A percentile compares a stretch with the other conserved stretches of the same genome.
Conservation (phyloP, 2,329 filamentous ascomycete genomes). For the Triangularia setosa region DNA sequence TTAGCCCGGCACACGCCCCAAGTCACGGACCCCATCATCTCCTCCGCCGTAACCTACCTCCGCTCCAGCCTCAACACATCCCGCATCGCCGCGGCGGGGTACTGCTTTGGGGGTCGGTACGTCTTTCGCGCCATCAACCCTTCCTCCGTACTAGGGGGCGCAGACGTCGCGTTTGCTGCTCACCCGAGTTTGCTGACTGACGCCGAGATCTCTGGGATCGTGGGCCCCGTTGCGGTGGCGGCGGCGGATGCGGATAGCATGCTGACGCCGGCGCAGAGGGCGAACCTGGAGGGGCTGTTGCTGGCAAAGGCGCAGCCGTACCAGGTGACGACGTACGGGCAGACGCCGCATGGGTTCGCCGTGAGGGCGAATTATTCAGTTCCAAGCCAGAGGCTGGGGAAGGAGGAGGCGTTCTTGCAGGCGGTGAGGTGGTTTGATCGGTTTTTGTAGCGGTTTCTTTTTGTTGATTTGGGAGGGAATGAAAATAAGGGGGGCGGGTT, state of each 20-base stretch:
- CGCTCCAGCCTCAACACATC: constrained; percentile 45
- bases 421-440: constrained; percentile 69
- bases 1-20: constrained; percentile 37
- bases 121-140: constrained; percentile 46
- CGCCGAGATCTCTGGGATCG: constrained; percentile 55
- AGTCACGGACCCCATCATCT: constrained; percentile 45
- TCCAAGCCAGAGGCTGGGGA: constrained; percentile 59
- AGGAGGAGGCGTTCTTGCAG: constrained; percentile 75
- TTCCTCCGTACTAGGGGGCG: constrained; percentile 25
- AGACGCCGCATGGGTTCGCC: constrained; percentile 69
- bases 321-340: constrained; percentile 67
- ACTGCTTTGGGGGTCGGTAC: constrained; percentile 62
- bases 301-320: constrained; percentile 51
- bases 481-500: constrained; percentile 57
- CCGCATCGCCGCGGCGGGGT: constrained; percentile 55
- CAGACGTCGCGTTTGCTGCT: constrained; percentile 57
- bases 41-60: constrained; percentile 43
- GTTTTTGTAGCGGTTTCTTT: no score
- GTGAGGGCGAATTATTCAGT: constrained; percentile 59
- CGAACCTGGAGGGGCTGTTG: constrained; percentile 57
- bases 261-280: constrained; percentile 53
- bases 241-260: constrained; percentile 59
- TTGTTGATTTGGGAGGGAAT: no score
- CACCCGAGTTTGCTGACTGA: constrained; percentile 61
- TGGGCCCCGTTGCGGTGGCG: constrained; percentile 56